These are phyloP conservation scores for Mortierella sp. DNA, from an alignment of 371 early-diverging fungal genomes.

Conservation along the genomic window DNA sequence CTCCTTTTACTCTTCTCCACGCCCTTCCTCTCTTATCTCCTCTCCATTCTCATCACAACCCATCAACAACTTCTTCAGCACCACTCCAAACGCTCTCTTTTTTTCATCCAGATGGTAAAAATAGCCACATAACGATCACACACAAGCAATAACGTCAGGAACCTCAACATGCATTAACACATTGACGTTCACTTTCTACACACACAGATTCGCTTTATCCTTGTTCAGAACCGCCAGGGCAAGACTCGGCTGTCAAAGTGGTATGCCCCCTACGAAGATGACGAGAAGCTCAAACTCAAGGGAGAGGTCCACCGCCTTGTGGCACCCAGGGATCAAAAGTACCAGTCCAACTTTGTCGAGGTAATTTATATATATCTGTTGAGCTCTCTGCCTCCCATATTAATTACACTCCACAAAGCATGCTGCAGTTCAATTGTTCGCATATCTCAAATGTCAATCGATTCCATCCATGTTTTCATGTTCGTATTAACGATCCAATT, in stretches of 20 bases:
- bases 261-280: constrained; percentile 95
- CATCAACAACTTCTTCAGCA: background rate
- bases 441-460: background rate
- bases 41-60: background rate
- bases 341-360: constrained; percentile 97
- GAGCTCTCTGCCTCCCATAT: background rate
- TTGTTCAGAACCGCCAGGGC: constrained; percentile 98
- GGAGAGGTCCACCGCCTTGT: constrained; percentile 95
- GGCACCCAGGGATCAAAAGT: constrained; percentile 96
- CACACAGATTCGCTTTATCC: constrained; percentile 92
- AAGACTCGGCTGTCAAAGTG: constrained; percentile 97
- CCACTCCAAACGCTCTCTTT: background rate
- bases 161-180: background rate
- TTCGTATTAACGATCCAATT: background rate
- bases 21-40: background rate
- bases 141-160: background rate
- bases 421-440: background rate
- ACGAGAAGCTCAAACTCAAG: constrained; percentile 94
- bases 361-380: constrained; percentile 58
- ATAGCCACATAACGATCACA: background rate
- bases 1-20: background rate
- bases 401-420: background rate
- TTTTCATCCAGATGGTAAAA: constrained; percentile 9
- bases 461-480: background rate
- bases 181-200: background rate